These are phyloP conservation scores for Olyra latifolia DNA, from an alignment of 176 grass and related monocot genomes.

Conservation along the genomic window DNA sequence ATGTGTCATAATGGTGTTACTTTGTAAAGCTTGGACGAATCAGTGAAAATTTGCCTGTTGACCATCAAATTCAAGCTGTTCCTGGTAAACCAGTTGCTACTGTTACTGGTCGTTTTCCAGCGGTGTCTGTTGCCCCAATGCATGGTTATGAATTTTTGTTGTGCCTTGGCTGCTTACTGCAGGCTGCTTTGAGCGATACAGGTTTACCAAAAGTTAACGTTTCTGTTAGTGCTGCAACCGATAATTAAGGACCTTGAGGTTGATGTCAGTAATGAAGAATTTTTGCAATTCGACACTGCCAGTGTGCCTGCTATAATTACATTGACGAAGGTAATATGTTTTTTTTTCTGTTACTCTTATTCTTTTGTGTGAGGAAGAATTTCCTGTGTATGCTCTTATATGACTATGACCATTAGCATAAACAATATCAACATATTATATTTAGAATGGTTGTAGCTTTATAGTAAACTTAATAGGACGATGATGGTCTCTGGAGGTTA, in stretches of 20 bases:
- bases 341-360: neutral
- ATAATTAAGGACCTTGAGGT: slow-evolving; percentile 85
- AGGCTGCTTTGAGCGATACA: slow-evolving; percentile 93
- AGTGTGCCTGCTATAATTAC: slow-evolving; percentile 84
- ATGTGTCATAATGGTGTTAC: neutral
- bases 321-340: slow-evolving; percentile 70
- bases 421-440: neutral
- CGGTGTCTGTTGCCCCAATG: neutral
- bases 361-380: neutral
- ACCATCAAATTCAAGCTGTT: neutral
- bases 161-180: neutral
- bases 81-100: neutral
- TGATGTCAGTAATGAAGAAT: slow-evolving; percentile 80
- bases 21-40: neutral
- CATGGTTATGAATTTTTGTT: neutral
- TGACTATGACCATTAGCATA: neutral
- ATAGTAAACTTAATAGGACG: slow-evolving; percentile 6
- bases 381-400: neutral
- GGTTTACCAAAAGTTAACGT: slow-evolving; percentile 89
- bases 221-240: slow-evolving; percentile 52
- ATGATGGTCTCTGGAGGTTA: neutral
- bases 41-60: neutral
- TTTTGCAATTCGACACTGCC: slow-evolving; percentile 93
- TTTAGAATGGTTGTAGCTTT: neutral
- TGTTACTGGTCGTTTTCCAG: neutral